A percentile compares a stretch with the other conserved stretches of the same genome.
phyloP scores from a whole-genome alignment of 768 basidiomycete genomes.

The Leccinum uliginosum region DNA sequence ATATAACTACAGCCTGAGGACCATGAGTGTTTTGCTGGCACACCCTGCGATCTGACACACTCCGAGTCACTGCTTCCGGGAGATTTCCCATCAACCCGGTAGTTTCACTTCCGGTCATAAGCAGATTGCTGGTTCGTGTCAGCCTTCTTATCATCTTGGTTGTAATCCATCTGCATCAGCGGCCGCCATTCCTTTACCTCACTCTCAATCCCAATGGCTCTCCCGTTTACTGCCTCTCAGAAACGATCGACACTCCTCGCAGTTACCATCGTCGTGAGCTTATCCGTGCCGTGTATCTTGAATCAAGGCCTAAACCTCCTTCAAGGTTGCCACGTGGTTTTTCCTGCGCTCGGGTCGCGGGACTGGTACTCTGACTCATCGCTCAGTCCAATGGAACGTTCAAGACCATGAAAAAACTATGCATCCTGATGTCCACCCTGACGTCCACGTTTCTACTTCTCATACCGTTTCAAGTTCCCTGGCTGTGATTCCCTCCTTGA shows the following conservation, averaged over 20 bases:
- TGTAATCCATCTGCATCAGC: background rate
- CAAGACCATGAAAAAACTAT: background rate
- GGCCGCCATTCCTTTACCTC: background rate
- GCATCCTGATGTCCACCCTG: background rate
- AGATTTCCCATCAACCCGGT: background rate
- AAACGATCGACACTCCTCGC: constrained; percentile 29
- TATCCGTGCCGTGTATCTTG: no score
- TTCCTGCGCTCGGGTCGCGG: constrained; percentile 14
- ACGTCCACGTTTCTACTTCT: background rate
- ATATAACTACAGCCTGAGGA: background rate
- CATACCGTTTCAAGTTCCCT: background rate
- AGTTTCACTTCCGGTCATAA: background rate
- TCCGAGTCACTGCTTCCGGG: background rate
- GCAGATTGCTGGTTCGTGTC: background rate
- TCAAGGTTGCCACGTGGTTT: constrained; percentile 20
- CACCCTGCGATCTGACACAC: background rate
- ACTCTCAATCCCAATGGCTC: constrained; percentile 11
- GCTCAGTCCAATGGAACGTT: constrained; percentile 1
- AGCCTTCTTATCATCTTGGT: background rate
- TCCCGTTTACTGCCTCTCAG: constrained; percentile 27
- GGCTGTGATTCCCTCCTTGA: background rate
- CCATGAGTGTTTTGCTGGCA: background rate
- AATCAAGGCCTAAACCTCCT: background rate
- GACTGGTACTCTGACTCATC: background rate
- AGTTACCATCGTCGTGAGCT: constrained; percentile 23